Conservation (phyloP, 139 green algal species). For the Ulvella scutata region DNA sequence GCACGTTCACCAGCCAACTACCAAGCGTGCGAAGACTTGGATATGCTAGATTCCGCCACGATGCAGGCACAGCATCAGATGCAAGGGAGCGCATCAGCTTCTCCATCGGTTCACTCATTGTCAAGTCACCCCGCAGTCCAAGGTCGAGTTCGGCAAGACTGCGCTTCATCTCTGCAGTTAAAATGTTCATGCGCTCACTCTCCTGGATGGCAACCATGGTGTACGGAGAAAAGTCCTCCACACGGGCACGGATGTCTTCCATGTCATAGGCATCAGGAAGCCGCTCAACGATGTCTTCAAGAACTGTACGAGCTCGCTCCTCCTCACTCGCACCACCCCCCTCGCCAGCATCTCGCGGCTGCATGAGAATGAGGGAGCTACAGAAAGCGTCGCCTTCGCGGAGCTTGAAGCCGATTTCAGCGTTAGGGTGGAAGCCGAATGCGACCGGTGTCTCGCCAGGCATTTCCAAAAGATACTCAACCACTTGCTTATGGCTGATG, state of each 20-base stretch:
- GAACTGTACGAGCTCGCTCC: conserved; percentile 69
- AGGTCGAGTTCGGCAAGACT: conserved; percentile 76
- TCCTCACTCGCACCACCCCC: conserved; percentile 47
- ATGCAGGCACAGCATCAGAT: conserved; percentile 40
- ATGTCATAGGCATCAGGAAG: conserved; percentile 69
- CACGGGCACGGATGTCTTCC: conserved; percentile 66
- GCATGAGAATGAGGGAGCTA: conserved; percentile 43
- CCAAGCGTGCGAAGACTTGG: conserved; percentile 57
- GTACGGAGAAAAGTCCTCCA: conserved; percentile 70
- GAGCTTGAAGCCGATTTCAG: conserved; percentile 82
- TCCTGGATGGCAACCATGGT: conserved; percentile 84
- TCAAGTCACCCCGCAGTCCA: conserved; percentile 83
- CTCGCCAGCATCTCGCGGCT: conserved; percentile 44
- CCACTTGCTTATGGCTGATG: conserved; percentile 47
- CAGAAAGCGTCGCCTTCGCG: conserved; percentile 69
- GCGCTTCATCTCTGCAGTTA: conserved; percentile 63
- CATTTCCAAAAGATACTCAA: conserved; percentile 76
- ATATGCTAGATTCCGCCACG: conserved; percentile 66
- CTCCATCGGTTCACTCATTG: conserved; percentile 80
- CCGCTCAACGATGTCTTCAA: conserved; percentile 68
- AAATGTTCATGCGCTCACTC: conserved; percentile 72
- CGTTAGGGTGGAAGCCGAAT: conserved; percentile 84
- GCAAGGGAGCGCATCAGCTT: conserved; percentile 54
- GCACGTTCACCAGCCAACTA: conserved; percentile 25
- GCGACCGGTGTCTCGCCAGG: conserved; percentile 60